Evolutionary conservation across 2,329 filamentous ascomycete species (phyloP), one percentile per base, ranked within the genome.

Genomic region (Claviceps africana): DNA sequence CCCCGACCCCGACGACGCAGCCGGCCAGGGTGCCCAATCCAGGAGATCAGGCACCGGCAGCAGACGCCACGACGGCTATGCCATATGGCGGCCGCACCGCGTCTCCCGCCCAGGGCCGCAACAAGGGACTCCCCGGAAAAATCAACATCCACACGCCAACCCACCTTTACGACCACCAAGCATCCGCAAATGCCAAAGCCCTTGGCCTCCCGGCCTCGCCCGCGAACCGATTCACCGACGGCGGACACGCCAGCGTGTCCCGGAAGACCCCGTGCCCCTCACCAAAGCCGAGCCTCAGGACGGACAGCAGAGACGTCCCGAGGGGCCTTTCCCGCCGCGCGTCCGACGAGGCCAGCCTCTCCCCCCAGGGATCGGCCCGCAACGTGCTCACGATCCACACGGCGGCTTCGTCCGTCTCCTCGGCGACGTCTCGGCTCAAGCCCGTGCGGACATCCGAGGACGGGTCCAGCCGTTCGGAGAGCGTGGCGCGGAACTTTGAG

Each of bases 401-500:
- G 9, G 74, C 75, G 9, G 75, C 71, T 2, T 79, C 78, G 0
- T 74, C 75, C 7, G 68, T 69, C 1, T 76, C 75, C 0, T 76
- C 77, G 0, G 67, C 65, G 5, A 69, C 73, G 2, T 70, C 67
- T 54, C 80, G 75, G 54, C 62, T 77, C 48, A 79, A 77, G 62
- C 66, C 74, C 8, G 67, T 77, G 2, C 73, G 78, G 40, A 76
- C 71, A 4, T 83, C 81, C 0, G 79, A 84, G 56, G 81, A 83
- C 17, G 76, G 72, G 57, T 64, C 66, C 19, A 73, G 62, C 53
- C 71, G 69, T 6, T 68, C 72, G 7, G 78, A 79, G 46, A 78
- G 83, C 53, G 78, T 83, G 48, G 77, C 79, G 10, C 79, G 77
- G 47, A 81, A 85, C 59, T 84, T 93, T 60, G 87, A 93, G 61